A percentile compares a stretch with the other conserved stretches of the same genome.
Conservation (phyloP, 768 basidiomycete genomes). For the Mrakia hoshinonis region DNA sequence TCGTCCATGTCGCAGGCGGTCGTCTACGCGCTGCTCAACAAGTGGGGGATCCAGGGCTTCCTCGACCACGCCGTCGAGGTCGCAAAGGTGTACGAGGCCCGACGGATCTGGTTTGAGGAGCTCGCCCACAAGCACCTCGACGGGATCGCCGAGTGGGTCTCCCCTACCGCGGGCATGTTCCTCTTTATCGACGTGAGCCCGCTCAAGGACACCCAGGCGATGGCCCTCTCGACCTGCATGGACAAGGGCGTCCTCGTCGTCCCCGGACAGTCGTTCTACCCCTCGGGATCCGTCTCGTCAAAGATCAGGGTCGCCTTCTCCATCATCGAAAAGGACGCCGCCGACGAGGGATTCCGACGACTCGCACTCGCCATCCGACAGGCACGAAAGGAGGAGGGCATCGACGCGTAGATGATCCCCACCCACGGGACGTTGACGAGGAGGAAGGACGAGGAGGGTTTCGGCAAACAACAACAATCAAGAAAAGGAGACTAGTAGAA, state of each 20-base stretch:
- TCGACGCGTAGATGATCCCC: neutral
- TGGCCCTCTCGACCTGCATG: slow-evolving; percentile 68
- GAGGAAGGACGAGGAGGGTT: too few species aligned
- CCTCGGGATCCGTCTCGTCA: slow-evolving; percentile 57
- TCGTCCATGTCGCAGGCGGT: slow-evolving; percentile 37
- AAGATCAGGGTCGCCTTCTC: slow-evolving; percentile 81
- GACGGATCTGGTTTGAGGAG: slow-evolving; percentile 66
- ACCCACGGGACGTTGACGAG: too few species aligned
- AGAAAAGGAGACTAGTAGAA: too few species aligned
- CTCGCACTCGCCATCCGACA: slow-evolving; percentile 47
- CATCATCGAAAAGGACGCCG: slow-evolving; percentile 50
- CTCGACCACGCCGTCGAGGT: slow-evolving; percentile 58
- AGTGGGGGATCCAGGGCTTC: slow-evolving; percentile 65
- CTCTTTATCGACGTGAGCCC: slow-evolving; percentile 52
- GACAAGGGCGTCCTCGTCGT: slow-evolving; percentile 79
- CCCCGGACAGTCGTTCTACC: slow-evolving; percentile 64
- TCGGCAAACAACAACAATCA: too few species aligned
- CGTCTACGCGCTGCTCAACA: slow-evolving; percentile 33
- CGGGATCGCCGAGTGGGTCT: slow-evolving; percentile 52
- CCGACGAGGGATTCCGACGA: slow-evolving; percentile 63
- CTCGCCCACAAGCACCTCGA: slow-evolving; percentile 68
- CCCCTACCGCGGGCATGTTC: slow-evolving; percentile 77
- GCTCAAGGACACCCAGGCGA: slow-evolving; percentile 57
- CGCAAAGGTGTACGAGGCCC: slow-evolving; percentile 52
- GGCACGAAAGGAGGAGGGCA: slow-evolving; percentile 15